Conservation (phyloP, 148 eudicot species). For the Rhododendron vialii region DNA sequence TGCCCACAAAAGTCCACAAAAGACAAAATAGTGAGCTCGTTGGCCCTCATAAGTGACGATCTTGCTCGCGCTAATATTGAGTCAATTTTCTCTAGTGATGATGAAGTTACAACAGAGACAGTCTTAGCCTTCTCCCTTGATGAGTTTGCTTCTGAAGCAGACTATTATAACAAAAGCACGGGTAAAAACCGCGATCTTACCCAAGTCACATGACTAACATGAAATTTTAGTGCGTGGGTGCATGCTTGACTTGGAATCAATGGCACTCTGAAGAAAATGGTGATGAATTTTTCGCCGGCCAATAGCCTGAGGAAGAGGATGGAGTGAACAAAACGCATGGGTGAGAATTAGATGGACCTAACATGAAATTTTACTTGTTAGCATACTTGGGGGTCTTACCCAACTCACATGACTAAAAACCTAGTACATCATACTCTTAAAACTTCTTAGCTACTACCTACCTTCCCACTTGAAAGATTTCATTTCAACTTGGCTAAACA, state of each 20-base stretch:
- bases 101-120: too few relatives aligned
- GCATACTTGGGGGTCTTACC: slow-evolving; percentile 10
- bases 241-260: neutral
- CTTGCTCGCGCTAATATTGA: too few relatives aligned
- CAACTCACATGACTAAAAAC: slow-evolving; percentile 10
- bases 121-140: too few relatives aligned
- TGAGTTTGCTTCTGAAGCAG: too few relatives aligned
- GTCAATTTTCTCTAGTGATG: too few relatives aligned
- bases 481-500: neutral
- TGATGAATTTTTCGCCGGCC: neutral
- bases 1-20: too few relatives aligned
- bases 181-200: neutral
- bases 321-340: slow-evolving; percentile 18
- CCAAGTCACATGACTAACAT: too few relatives aligned
- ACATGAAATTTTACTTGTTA: neutral
- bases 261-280: neutral
- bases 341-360: slow-evolving; percentile 26
- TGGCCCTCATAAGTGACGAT: too few relatives aligned
- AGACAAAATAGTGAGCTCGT: too few relatives aligned
- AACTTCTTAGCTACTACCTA: neutral
- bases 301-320: neutral
- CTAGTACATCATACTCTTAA: neutral
- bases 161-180: neutral
- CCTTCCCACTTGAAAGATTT: neutral
- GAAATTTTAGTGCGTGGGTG: neutral